Base-by-base conservation (phyloP, 139 green algal genomes). In the Micractinium conductrix region DNA sequence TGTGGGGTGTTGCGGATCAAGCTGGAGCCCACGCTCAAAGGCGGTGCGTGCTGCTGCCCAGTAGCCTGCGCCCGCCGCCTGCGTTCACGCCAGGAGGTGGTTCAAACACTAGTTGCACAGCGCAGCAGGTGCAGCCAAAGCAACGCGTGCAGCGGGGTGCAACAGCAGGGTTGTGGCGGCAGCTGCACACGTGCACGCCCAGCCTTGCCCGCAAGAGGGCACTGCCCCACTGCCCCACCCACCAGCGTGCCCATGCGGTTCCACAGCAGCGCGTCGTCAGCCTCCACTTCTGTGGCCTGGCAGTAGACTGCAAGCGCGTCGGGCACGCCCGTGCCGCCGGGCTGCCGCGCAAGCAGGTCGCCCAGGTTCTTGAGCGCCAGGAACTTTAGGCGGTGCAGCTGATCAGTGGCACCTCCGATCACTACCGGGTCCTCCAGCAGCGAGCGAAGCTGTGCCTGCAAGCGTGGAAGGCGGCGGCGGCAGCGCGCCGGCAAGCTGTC, bases 351-450 rank as follows among this genome's bases (percentile, higher is more conserved):
- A 28, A 89, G 68, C 37, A 85, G 37, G 21, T 79, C 72, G 19
- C 63, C 85, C 7, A 89, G 70, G 53, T 89, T 89, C 45, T 81
- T 89, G 0, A 86, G 38, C 5, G 79, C 60, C 48, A 89, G 30
- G 38, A 79, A 75, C 37, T 81, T 69, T 50, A 89, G 53, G 10
- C 79, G 48, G 5, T 86, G 85, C 48, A 89, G 80, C 69, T 85
- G 85, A 50, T 89, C 85, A 37, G 69, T 89, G 28, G 68, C 79
- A 30, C 69, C 53, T 2, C 35, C 70, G 22, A 62, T 50, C 33
- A 89, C 85, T 7, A 83, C 35, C 0, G 68, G 68, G 24, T 86
- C 78, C 10, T 43, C 53, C 28, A 89, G 48, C 48, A 89, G 48
- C 40, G 33, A 12, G 12, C 85, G 78, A 53, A 89, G 63, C 42